Base-by-base conservation (phyloP, 2,329 filamentous ascomycete genomes). In the Lojkania enalia region DNA sequence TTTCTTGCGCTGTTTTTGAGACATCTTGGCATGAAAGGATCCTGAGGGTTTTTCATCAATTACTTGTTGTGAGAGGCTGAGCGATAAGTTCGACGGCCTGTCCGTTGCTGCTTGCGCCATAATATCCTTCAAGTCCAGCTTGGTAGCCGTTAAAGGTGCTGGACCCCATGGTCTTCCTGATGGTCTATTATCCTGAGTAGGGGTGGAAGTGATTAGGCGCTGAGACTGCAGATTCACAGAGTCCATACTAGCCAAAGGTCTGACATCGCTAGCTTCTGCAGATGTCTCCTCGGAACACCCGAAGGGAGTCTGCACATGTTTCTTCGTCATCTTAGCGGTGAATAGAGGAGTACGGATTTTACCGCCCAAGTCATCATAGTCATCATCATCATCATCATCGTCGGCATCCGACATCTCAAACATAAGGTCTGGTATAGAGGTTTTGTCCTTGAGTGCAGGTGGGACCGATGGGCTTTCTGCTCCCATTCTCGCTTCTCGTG, bases 391-490 rank as follows among this genome's bases (percentile, higher is more conserved):
- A 2, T 52, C 46, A 4, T 61, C 60, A 13, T 67, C 52, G 44
- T 77, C 78, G 32, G 90, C 89, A 27, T 95, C 90, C 46, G 96
- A 92, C 90, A 96, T 96, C 54, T 89, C 84, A 63, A 96, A 96
- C 68, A 96, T 95, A 42, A 96, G 77, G 56, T 96, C 91, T 27
- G 78, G 78, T 1, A 79, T 74, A 0, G 87, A 91, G 15, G 78
- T 78, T 58, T 83, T 90, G 1, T 86, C 78, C 42, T 82, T 84
- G 33, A 94, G 74, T 14, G 73, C 76, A 1, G 90, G 89, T 44
- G 83, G 88, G 39, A 80, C 77, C 0, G 78, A 75, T 48, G 83
- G 82, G 51, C 83, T 84, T 44, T 76, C 81, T 1, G 74, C 73
- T 9, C 16, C 30, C 39, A 71, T 72, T 42, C 77, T 75, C 0